Evolutionary conservation across 2,329 filamentous ascomycete genomes (phyloP).

Genomic region (Colletotrichum tropicale): DNA sequence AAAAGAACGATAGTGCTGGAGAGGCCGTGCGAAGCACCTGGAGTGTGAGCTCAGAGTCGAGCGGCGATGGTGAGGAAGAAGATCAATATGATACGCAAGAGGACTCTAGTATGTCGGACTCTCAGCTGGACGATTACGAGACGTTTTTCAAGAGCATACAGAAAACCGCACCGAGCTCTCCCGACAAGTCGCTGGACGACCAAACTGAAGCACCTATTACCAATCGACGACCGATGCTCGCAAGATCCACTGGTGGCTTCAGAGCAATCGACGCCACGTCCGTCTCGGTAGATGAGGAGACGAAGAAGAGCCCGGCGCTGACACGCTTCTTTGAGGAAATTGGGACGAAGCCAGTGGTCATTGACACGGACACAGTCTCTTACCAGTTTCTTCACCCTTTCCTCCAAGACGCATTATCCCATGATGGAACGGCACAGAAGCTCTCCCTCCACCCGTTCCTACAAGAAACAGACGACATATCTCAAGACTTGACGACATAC

Average conservation of each 20-base stretch:
- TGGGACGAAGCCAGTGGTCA: not conserved
- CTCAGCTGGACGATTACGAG: not conserved
- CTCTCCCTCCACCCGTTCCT: not conserved
- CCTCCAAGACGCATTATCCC: not conserved
- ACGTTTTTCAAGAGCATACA: not conserved
- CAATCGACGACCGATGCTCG: not conserved
- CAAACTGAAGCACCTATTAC: not conserved
- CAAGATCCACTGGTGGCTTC: not conserved
- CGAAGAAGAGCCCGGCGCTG: not conserved
- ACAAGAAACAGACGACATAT: not conserved
- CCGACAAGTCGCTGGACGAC: not conserved
- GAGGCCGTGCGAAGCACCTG: no score
- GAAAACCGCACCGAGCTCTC: not conserved
- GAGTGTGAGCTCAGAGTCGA: not conserved
- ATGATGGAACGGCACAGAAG: not conserved
- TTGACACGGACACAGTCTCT: not conserved
- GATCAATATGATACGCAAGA: not conserved
- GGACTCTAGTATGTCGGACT: not conserved
- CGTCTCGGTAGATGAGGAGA: not conserved
- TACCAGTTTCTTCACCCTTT: not conserved
- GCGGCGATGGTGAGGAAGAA: not conserved
- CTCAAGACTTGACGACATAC: not conserved
- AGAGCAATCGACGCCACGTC: not conserved
- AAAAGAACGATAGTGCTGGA: not conserved
- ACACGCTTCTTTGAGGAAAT: not conserved